Conservation (phyloP, 108 stramenopile genomes). For the Parietichytrium sp. region DNA sequence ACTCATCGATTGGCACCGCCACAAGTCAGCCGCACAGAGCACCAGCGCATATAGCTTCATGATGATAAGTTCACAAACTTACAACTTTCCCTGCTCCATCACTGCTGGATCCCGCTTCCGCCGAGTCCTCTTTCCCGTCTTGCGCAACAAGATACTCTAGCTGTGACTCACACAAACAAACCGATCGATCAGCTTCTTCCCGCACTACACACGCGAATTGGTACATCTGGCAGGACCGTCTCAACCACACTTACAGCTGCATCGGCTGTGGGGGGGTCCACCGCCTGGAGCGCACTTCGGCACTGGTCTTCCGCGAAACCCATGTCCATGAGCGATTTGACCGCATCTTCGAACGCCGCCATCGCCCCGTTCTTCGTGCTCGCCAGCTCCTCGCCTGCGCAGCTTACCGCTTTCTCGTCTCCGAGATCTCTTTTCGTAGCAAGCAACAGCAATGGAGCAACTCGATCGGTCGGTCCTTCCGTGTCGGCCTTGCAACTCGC, state of each 20-base stretch:
- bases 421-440: too few species aligned
- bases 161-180: constrained; percentile 42
- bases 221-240: constrained; percentile 54
- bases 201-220: too few species aligned
- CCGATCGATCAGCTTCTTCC: too few species aligned
- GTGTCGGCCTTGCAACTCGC: too few species aligned
- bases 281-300: background rate
- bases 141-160: constrained; percentile 55
- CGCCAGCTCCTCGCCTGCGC: too few species aligned
- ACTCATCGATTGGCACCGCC: background rate
- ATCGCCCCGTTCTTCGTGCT: constrained; percentile 42
- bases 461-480: too few species aligned
- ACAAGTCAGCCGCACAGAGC: background rate
- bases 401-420: too few species aligned
- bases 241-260: constrained; percentile 44
- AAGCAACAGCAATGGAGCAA: too few species aligned
- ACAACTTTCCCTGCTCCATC: background rate
- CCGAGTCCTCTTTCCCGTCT: constrained; percentile 55
- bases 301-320: constrained; percentile 30
- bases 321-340: constrained; percentile 41
- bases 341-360: constrained; percentile 30
- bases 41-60: background rate
- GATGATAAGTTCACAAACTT: background rate
- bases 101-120: constrained; percentile 47
- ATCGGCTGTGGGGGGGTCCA: constrained; percentile 29